Base-by-base conservation (phyloP, 2,329 filamentous ascomycete species). In the Podosphaera fusca region DNA sequence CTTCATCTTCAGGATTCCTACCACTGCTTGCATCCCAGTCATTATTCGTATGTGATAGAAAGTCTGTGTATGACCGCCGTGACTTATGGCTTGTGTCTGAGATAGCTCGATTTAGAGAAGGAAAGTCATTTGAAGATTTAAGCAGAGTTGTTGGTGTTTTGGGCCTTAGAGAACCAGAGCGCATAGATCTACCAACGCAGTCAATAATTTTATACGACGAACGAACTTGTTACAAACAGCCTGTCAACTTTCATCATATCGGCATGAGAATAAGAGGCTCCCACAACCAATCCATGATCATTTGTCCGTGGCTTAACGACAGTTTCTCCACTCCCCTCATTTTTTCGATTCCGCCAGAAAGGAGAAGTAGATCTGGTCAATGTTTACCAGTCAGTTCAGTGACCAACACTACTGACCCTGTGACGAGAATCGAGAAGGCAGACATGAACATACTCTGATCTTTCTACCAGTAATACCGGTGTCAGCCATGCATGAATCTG, bases 181-280 rank as follows among this genome's bases (percentile, higher is more conserved):
- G 79, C 50, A 82, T 64, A 63, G 75, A 82, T 64, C 82, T 84
- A 62, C 14, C 52, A 56, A 55, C 59, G 38, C 61, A 42, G 55
- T 57, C 55, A 52, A 51, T 35, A 3, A 31, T 29, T 42, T 33
- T 36, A 35, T 36, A 33, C 21, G n/a, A 50, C 6, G 8, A 14
- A 6, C 12, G 38, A 14, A 46, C 36, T 38, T 56, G 55, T 58
- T 36, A 70, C 77, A 62, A 77, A 92, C 87, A 90, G 65, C 34
- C 81, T 79, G 66, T 87, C 86, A 66, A 90, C 84, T 70, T 90
- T 94, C 64, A 95, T 76, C 67, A 95, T 87, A 71, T 96, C 89
- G 34, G 90, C 87, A 70, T 98, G 92, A 12, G 92, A 96, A 69
- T 98, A 98, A 51, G 89, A 84, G 58, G 92, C 92, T 63, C 92